These are phyloP conservation scores for Kwoniella pini DNA, from an alignment of 768 basidiomycete species.

Conservation along the genomic window DNA sequence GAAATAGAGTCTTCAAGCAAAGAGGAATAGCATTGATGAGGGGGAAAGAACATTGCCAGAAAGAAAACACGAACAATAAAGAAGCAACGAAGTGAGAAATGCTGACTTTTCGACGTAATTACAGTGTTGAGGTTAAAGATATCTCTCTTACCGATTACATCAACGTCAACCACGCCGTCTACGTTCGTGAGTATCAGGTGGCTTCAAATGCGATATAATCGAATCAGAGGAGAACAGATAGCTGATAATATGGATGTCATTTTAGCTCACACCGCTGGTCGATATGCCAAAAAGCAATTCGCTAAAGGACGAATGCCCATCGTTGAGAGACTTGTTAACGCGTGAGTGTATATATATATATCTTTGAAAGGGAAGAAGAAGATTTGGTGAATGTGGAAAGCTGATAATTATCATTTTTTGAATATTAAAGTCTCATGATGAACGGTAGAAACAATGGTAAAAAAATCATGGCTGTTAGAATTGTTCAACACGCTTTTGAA, in stretches of 20 bases:
- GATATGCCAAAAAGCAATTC: slow-evolving; percentile 99
- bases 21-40: background rate
- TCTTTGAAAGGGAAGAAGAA: too few relatives aligned
- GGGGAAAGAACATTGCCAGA: background rate
- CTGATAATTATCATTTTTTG: background rate
- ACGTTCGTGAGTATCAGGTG: slow-evolving; percentile 61
- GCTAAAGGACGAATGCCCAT: slow-evolving; percentile 99
- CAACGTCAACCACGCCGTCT: slow-evolving; percentile 96
- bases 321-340: slow-evolving; percentile 97
- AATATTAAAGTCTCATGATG: slow-evolving; percentile 84
- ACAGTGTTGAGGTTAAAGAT: slow-evolving; percentile 96
- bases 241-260: background rate
- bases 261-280: slow-evolving; percentile 87
- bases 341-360: slow-evolving; percentile 62
- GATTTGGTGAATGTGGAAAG: too few relatives aligned
- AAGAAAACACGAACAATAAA: too few relatives aligned
- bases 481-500: slow-evolving; percentile 98
- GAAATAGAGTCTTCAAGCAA: background rate
- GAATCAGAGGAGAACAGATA: background rate
- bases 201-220: background rate
- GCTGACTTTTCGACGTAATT: slow-evolving; percentile 9
- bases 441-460: slow-evolving; percentile 99
- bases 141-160: slow-evolving; percentile 99
- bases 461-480: slow-evolving; percentile 97
- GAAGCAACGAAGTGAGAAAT: background rate